Percentiles rank a stretch among this genome's conserved stretches.
Conservation (phyloP, 2,329 filamentous ascomycete species). For the Plenodomus lindquistii region DNA sequence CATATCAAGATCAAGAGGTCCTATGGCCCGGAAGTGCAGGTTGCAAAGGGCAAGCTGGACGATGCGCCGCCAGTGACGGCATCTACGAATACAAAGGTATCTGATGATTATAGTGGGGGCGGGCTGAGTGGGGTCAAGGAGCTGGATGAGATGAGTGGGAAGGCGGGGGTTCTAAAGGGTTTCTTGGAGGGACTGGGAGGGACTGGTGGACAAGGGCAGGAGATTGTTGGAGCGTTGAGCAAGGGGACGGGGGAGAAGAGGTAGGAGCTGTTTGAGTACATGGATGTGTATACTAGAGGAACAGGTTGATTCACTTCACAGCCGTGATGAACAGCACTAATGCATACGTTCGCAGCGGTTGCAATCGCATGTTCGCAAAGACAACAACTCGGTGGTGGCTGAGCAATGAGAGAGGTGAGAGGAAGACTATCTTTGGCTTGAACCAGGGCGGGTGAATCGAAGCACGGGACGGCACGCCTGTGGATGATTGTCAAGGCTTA, state of each 20-base stretch:
- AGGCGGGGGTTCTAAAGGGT: conserved; percentile 16
- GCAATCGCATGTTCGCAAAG: too few relatives aligned
- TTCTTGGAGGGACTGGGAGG: conserved; percentile 12
- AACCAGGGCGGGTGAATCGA: too few relatives aligned
- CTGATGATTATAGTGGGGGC: not conserved
- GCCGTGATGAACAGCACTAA: too few relatives aligned
- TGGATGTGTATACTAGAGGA: too few relatives aligned
- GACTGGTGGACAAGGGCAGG: not conserved
- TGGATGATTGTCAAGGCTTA: too few relatives aligned
- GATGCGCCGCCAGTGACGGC: conserved; percentile 27
- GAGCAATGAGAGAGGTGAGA: too few relatives aligned
- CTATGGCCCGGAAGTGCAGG: conserved; percentile 23
- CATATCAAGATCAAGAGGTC: conserved; percentile 30
- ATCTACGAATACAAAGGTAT: not conserved
- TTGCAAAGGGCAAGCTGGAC: conserved; percentile 30
- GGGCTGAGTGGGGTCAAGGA: conserved; percentile 17
- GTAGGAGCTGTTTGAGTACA: too few relatives aligned
- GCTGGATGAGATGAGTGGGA: conserved; percentile 25
- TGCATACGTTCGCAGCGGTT: too few relatives aligned
- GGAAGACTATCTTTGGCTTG: too few relatives aligned
- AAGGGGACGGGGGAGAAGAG: conserved; percentile 4
- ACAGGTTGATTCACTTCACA: too few relatives aligned
- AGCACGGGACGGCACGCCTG: too few relatives aligned
- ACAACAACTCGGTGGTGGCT: too few relatives aligned
- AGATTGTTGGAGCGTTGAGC: conserved; percentile 7